These are phyloP conservation scores for Dryadomyces sulphureus DNA, from an alignment of 2,329 filamentous ascomycete genomes.

Conservation along the genomic window DNA sequence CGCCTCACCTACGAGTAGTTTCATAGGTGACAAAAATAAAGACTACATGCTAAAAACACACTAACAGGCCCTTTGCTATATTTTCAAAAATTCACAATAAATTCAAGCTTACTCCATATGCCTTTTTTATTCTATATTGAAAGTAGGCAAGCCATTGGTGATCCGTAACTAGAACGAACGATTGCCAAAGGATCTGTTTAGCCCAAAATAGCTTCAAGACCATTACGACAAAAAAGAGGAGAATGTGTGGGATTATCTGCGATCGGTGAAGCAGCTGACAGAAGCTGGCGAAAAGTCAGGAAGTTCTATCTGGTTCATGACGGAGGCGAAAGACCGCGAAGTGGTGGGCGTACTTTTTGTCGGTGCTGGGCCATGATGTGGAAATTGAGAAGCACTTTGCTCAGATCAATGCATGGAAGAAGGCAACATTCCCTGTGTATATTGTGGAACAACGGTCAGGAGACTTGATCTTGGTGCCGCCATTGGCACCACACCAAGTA, in stretches of 20 bases:
- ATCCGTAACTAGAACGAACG: constrained; percentile 75
- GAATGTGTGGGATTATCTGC: constrained; percentile 77
- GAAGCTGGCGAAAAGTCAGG: constrained; percentile 66
- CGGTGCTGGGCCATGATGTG: constrained; percentile 86
- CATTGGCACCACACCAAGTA: constrained; percentile 87
- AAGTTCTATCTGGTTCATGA: constrained; percentile 98
- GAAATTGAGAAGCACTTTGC: constrained; percentile 96
- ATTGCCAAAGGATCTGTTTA: constrained; percentile 67
- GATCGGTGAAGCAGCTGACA: constrained; percentile 70
- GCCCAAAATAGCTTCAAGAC: constrained; percentile 61
- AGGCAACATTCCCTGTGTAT: constrained; percentile 84
- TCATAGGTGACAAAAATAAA: no score
- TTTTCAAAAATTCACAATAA: no score
- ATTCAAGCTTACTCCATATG: no score
- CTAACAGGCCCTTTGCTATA: no score
- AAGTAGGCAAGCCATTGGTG: constrained; percentile 74
- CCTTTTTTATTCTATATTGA: constrained; percentile 69
- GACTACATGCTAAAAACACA: no score
- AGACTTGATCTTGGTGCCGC: constrained; percentile 87
- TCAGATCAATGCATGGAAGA: constrained; percentile 89
- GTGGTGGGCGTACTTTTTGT: constrained; percentile 91
- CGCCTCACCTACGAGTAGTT: no score
- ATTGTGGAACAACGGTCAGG: constrained; percentile 81
- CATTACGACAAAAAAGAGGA: constrained; percentile 74
- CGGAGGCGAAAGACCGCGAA: constrained; percentile 81